A percentile compares a stretch with the other conserved stretches of the same genome.
phyloP scores from a whole-genome alignment of 2,329 filamentous ascomycete genomes.

The Diaporthe capsici region DNA sequence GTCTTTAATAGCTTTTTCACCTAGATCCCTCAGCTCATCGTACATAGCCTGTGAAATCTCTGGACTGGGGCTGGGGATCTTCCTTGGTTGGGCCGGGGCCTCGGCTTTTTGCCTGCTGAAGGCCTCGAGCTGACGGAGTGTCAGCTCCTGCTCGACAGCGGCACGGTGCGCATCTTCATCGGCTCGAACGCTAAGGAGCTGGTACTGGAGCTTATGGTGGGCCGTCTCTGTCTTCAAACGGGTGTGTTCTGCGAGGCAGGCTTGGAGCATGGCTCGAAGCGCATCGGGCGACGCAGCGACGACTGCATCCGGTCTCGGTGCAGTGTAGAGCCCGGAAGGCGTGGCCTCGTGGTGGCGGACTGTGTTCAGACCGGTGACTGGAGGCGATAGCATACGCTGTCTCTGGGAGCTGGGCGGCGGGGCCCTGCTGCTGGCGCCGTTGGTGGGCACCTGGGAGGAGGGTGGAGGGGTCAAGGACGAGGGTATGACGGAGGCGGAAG shows the following conservation, averaged over 20 bases:
- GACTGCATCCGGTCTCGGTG: constrained; percentile 65
- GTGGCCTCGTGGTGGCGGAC: constrained; percentile 47
- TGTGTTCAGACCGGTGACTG: constrained; percentile 60
- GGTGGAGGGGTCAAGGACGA: constrained; percentile 72
- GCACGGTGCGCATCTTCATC: constrained; percentile 88
- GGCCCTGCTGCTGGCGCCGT: constrained; percentile 46
- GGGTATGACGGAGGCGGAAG: constrained; percentile 63
- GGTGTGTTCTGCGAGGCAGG: constrained; percentile 68
- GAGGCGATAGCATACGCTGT: constrained; percentile 67
- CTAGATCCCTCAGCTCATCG: constrained; percentile 74
- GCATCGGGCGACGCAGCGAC: constrained; percentile 68
- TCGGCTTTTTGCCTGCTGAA: constrained; percentile 72
- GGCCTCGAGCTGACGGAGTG: constrained; percentile 88
- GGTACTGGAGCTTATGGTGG: constrained; percentile 92
- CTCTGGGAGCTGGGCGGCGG: constrained; percentile 61
- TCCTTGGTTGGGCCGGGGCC: constrained; percentile 49
- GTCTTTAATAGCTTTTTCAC: constrained; percentile 76
- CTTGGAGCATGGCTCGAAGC: constrained; percentile 69
- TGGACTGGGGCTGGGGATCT: constrained; percentile 65
- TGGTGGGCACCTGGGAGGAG: constrained; percentile 63
- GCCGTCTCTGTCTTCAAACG: constrained; percentile 84
- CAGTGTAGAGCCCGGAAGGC: constrained; percentile 57
- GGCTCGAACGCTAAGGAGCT: constrained; percentile 85
- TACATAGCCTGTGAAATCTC: constrained; percentile 69
- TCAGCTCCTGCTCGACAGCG: constrained; percentile 92